Percentiles rank a stretch among this genome's conserved stretches.
phyloP scores from a whole-genome alignment of 2,329 filamentous ascomycete species.

The Sordariomycetes sp. region DNA sequence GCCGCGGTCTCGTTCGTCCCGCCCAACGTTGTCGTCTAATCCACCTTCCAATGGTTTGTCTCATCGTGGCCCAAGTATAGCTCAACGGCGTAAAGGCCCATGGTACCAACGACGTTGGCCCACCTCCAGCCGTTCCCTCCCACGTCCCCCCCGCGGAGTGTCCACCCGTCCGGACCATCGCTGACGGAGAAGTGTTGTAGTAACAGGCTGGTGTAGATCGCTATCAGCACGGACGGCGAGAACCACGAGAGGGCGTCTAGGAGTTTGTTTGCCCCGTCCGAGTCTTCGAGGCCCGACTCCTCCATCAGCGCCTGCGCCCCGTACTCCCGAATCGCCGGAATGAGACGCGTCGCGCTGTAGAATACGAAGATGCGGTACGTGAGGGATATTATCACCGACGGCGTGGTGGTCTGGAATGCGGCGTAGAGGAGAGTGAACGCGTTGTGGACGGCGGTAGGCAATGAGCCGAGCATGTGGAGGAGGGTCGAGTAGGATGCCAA shows the following conservation, averaged over 20 bases:
- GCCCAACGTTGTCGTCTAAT: slow-evolving; percentile 40
- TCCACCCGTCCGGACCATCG: slow-evolving; percentile 68
- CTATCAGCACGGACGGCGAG: slow-evolving; percentile 85
- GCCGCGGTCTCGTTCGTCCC: slow-evolving; percentile 4
- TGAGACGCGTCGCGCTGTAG: slow-evolving; percentile 91
- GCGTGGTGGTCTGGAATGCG: slow-evolving; percentile 89
- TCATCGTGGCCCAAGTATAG: slow-evolving; percentile 78
- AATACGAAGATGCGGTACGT: slow-evolving; percentile 91
- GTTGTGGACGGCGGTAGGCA: slow-evolving; percentile 77
- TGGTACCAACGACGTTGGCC: slow-evolving; percentile 83
- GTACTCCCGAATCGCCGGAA: slow-evolving; percentile 81
- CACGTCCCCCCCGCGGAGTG: slow-evolving; percentile 65
- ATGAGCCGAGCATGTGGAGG: slow-evolving; percentile 67
- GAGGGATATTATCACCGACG: slow-evolving; percentile 89
- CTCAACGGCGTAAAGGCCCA: slow-evolving; percentile 84
- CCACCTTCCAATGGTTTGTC: slow-evolving; percentile 90
- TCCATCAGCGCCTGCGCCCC: slow-evolving; percentile 75
- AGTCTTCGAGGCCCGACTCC: slow-evolving; percentile 76
- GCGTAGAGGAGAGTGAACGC: slow-evolving; percentile 80
- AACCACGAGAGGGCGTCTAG: slow-evolving; percentile 86
- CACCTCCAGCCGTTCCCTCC: slow-evolving; percentile 87
- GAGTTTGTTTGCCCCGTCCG: slow-evolving; percentile 69
- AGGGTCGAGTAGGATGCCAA: slow-evolving; percentile 97
- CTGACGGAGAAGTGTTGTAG: slow-evolving; percentile 89
- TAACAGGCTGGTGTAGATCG: slow-evolving; percentile 89